Base-by-base conservation (phyloP, 2,329 filamentous ascomycete genomes). In the Chaetomium globosum region DNA sequence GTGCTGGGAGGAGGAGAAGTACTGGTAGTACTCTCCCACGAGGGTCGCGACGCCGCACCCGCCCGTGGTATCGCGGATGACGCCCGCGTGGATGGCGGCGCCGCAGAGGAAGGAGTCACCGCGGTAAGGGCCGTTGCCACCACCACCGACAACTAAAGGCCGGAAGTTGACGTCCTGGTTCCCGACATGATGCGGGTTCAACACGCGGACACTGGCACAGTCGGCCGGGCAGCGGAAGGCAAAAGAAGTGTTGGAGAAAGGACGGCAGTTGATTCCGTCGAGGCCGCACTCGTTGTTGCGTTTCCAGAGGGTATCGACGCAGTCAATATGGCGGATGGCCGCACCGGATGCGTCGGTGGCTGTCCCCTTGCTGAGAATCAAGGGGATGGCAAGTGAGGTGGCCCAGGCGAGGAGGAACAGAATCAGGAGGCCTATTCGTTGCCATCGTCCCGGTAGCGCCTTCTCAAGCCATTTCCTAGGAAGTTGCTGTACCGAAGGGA, bases 71-170 rank as follows among this genome's bases (percentile, higher is more conserved):
- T 91, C 84, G 59, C 82, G 83, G 69, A 92, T 84, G 67, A 90
- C 83, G 9, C 90, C 90, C 1, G 89, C 85, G 73, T 93, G 91
- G 63, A 93, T 89, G 21, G 90, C 91, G 4, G 90, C 85, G 66
- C 86, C 86, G 73, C 91, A 94, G 64, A 94, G 85, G 76, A 91
- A 92, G 23, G 89, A 92, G 77, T 94, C 91, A 21, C 85, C 87
- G 30, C 89, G 85, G 73, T 92, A 92, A 12, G 67, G 63, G 4
- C 59, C 12, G 21, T 58, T 60, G 12, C 31, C 59, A 6, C 64
- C 69, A 0, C 70, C 70, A 1, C 83, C 83, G 31, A 85, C 77
- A 0, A 85, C 80, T 3, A 83, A 71, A 1, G 79, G 74, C 26
- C 74, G 74, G 66, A 83, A 83, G 52, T 77, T 77, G 61, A 83